Percentiles rank a stretch among this genome's conserved stretches.
phyloP scores from a whole-genome alignment of 345 rosid species.

The Dovyalis caffra region DNA sequence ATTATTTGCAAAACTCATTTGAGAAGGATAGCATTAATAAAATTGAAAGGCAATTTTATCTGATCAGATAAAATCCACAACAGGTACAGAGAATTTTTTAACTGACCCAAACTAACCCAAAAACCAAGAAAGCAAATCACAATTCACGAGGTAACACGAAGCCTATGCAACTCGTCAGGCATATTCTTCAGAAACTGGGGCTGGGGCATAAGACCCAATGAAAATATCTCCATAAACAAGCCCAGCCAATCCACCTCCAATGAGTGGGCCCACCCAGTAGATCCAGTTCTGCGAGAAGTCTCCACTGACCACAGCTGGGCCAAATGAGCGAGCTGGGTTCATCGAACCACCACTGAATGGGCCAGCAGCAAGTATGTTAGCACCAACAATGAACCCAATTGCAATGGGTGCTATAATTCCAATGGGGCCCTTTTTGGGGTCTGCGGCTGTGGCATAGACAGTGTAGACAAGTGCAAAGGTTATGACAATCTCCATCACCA shows the following conservation, averaged over 20 bases:
- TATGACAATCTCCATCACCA: conserved; percentile 73
- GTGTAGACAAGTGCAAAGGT: conserved; percentile 84
- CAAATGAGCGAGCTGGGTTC: conserved; percentile 94
- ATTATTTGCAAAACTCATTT: too few relatives aligned
- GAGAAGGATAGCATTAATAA: neutral
- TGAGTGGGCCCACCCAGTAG: conserved; percentile 78
- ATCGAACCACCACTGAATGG: conserved; percentile 93
- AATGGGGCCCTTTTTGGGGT: conserved; percentile 74
- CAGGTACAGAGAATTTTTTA: neutral
- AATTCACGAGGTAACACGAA: neutral
- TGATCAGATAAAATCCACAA: neutral
- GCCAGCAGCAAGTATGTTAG: conserved; percentile 89
- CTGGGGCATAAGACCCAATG: conserved; percentile 54
- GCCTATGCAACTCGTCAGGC: neutral
- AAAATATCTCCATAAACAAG: conserved; percentile 71
- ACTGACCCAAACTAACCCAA: neutral
- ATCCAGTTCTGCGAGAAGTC: conserved; percentile 69
- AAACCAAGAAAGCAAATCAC: conserved; percentile 6
- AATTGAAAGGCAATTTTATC: neutral
- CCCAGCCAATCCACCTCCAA: conserved; percentile 86
- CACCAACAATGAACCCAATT: conserved; percentile 89
- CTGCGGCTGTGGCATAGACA: conserved; percentile 82
- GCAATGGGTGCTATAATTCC: conserved; percentile 80
- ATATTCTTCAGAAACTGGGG: conserved; percentile 35
- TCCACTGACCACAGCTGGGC: conserved; percentile 80